A percentile compares a stretch with the other conserved stretches of the same genome.
Conservation (phyloP, 2,329 filamentous ascomycete genomes). For the Aspergillus pseudonomiae region DNA sequence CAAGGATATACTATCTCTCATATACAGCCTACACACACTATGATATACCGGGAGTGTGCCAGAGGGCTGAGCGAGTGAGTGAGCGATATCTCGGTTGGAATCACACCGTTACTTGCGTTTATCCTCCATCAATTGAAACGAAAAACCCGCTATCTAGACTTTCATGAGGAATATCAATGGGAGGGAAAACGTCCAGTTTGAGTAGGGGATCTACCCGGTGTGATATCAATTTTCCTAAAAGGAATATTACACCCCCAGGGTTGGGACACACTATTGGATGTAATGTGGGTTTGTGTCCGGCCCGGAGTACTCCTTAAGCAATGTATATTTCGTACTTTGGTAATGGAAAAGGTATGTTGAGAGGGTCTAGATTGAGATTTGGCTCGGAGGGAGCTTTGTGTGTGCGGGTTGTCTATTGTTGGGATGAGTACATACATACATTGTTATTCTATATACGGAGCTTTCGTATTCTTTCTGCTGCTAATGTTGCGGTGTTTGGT, state of each 20-base stretch:
- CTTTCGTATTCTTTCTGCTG: not conserved
- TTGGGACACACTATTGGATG: not conserved
- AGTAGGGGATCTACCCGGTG: not conserved
- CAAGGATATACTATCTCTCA: too few relatives aligned
- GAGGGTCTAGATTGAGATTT: too few relatives aligned
- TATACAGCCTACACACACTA: too few relatives aligned
- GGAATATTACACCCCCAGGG: not conserved
- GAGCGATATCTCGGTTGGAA: not conserved
- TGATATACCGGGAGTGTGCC: too few relatives aligned
- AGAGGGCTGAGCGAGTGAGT: not conserved
- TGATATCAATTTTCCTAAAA: conserved; percentile 1
- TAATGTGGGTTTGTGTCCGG: not conserved
- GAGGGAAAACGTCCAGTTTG: not conserved
- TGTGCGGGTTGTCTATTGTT: too few relatives aligned
- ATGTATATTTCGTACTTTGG: too few relatives aligned
- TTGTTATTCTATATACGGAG: too few relatives aligned
- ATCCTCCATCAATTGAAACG: not conserved
- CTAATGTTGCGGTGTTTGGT: not conserved
- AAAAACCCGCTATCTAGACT: not conserved
- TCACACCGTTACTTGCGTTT: not conserved
- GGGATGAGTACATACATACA: too few relatives aligned
- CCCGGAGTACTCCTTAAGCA: too few relatives aligned
- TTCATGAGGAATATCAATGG: not conserved
- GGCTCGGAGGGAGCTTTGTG: too few relatives aligned
- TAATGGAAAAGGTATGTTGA: too few relatives aligned